These are phyloP conservation scores for Onygena corvina DNA, from an alignment of 2,329 filamentous ascomycete species.

Conservation along the genomic window DNA sequence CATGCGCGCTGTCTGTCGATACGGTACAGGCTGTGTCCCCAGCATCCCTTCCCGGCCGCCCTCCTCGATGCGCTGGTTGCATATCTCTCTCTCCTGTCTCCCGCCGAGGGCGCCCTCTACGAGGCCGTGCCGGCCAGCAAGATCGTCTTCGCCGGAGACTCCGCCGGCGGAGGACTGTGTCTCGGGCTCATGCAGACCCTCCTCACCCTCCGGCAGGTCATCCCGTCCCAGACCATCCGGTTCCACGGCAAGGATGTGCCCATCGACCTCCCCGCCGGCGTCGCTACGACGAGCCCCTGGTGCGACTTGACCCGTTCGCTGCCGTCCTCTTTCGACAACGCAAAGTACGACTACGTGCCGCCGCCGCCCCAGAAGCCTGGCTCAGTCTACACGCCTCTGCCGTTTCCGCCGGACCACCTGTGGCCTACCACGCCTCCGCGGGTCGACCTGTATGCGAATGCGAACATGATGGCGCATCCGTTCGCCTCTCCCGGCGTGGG, in stretches of 20 bases:
- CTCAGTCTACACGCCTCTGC: slow-evolving; percentile 19
- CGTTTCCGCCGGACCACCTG: slow-evolving; percentile 25
- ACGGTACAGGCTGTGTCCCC: slow-evolving; percentile 38
- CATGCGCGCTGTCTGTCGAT: slow-evolving; percentile 34
- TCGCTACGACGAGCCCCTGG: slow-evolving; percentile 32
- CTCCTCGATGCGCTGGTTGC: slow-evolving; percentile 37
- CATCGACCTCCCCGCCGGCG: slow-evolving; percentile 32
- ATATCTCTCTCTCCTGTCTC: slow-evolving; percentile 38
- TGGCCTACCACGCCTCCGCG: slow-evolving; percentile 35
- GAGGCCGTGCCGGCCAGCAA: slow-evolving; percentile 32
- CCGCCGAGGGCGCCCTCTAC: slow-evolving; percentile 33
- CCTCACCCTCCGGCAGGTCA: slow-evolving; percentile 29
- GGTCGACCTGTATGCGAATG: slow-evolving; percentile 33
- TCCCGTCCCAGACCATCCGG: slow-evolving; percentile 20
- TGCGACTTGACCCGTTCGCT: slow-evolving; percentile 33
- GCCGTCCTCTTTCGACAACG: slow-evolving; percentile 30
- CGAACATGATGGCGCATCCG: slow-evolving; percentile 29
- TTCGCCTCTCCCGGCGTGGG: slow-evolving; percentile 32
- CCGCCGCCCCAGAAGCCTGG: slow-evolving; percentile 21
- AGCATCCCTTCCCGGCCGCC: slow-evolving; percentile 37
- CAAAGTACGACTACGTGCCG: slow-evolving; percentile 31
- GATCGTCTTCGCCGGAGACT: slow-evolving; percentile 38
- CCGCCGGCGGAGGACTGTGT: slow-evolving; percentile 35
- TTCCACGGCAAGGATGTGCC: slow-evolving; percentile 33
- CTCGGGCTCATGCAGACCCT: slow-evolving; percentile 33